Evolutionary conservation across 1,284 basidiomycete species (phyloP).

Genomic region (Ustilago xerochloae): DNA sequence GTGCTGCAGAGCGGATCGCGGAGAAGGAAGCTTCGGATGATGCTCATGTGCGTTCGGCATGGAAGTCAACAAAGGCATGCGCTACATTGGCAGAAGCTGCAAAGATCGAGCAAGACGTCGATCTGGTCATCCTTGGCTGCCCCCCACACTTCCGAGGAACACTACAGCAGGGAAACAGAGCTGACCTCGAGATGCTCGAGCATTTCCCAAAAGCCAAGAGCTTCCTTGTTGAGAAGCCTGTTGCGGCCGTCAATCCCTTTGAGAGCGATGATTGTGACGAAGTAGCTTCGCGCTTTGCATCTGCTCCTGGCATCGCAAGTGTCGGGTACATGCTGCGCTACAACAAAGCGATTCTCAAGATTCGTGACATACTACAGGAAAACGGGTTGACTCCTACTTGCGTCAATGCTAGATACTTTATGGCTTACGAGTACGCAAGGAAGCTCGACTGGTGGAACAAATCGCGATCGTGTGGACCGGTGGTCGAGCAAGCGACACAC

Average conservation of each 20-base stretch:
- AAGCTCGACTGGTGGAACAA: slow-evolving; percentile 59
- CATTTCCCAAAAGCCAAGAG: slow-evolving; percentile 25
- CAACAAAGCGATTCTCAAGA: slow-evolving; percentile 32
- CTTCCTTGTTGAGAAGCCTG: slow-evolving; percentile 62
- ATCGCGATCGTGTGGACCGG: slow-evolving; percentile 53
- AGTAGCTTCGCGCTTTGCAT: slow-evolving; percentile 24
- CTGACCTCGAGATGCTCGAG: slow-evolving; percentile 26
- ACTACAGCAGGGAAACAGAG: slow-evolving; percentile 10
- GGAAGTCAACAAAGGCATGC: slow-evolving; percentile 13
- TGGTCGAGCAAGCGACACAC: slow-evolving; percentile 67
- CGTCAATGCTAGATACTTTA: slow-evolving; percentile 55
- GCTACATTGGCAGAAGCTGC: slow-evolving; percentile 8
- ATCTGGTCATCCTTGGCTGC: slow-evolving; percentile 46
- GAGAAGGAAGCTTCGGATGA: slow-evolving; percentile 10
- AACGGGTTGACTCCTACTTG: slow-evolving; percentile 29
- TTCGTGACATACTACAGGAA: slow-evolving; percentile 18
- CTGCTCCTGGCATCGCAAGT: slow-evolving; percentile 17
- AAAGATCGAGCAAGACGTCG: slow-evolving; percentile 1
- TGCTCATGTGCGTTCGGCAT: slow-evolving; percentile 1
- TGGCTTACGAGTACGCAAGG: slow-evolving; percentile 52
- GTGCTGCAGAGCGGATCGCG: slow-evolving; percentile 31
- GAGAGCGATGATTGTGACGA: slow-evolving; percentile 18
- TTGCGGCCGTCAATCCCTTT: slow-evolving; percentile 49
- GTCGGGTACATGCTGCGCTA: slow-evolving; percentile 57
- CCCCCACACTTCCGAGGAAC: slow-evolving; percentile 48